phyloP scores from a whole-genome alignment of 2,329 filamentous ascomycete species.

The Paecilomyces niveus region DNA sequence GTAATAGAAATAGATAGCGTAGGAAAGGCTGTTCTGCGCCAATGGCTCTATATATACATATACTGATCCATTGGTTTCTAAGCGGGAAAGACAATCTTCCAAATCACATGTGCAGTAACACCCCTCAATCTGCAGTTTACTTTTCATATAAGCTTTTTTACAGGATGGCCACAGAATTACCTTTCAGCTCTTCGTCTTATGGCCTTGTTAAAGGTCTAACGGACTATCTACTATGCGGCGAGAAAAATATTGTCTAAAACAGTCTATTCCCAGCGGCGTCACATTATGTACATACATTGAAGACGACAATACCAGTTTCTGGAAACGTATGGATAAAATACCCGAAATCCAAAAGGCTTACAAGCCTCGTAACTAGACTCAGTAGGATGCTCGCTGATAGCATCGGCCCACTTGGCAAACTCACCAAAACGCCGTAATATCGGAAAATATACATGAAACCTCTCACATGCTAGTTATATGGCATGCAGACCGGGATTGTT shows the following conservation, averaged over 20 bases:
- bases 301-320: background rate
- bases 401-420: background rate
- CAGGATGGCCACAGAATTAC: too few species aligned
- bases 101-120: too few species aligned
- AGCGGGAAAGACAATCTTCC: too few species aligned
- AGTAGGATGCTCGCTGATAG: background rate
- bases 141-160: too few species aligned
- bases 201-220: background rate
- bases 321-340: background rate
- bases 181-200: background rate
- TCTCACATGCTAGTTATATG: background rate
- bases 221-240: background rate
- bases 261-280: background rate
- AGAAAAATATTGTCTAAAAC: background rate
- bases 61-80: too few species aligned
- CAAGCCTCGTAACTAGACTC: background rate
- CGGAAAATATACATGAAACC: background rate
- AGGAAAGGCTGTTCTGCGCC: too few species aligned
- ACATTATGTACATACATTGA: background rate
- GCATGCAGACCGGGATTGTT: background rate
- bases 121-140: too few species aligned
- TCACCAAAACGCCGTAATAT: background rate
- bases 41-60: too few species aligned
- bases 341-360: background rate
- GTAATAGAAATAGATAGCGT: too few species aligned